Evolutionary conservation across 768 basidiomycete species (phyloP), one percentile per base, ranked within the genome.

Genomic region (Lentinus tigrinus): DNA sequence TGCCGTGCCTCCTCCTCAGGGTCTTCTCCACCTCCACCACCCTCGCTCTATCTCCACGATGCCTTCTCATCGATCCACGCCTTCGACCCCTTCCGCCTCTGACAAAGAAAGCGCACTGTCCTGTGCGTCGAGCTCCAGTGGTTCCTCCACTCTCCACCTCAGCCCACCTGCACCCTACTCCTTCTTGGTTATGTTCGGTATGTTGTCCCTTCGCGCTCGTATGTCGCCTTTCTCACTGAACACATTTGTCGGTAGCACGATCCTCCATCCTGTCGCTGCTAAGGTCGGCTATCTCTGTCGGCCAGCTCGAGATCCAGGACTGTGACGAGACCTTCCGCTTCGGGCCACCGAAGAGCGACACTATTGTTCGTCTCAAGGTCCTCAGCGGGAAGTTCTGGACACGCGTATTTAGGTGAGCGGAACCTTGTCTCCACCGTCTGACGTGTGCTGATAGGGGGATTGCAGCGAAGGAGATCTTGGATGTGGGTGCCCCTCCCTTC

Each of bases 311-410:
- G 36, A 66, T 74, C 23, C 63, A 70, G 36, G 73, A 74, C 36
- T 38, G 28, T 26, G 64, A 63, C 26, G 44, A 49, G 44, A 58
- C 62, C n/a, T 63, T 65, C 39, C 47, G 49, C 47, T 74, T 66
- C 54, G 73, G 73, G 3, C 37, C 31, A n/a, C 49, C 46, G 1
- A 39, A 57, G 27, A 52, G 54, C n/a, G 39, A 27, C 1, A 52
- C 47, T 49, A 26, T 26, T 21, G 66, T 70, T 19, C 65, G 49
- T 36, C 49, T 75, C 36, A 58, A 52, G 13, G 72, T 76, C 24
- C 38, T 68, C 31, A 64, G 65, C 54, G 68, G 71, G 11, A 57
- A 65, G 37, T 75, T 75, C 54, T 76, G 74, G 73, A 65, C 63
- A 1, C 69, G 71, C 26, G 64, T 76, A 9, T 66, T 75, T 26